Conservation (phyloP, 1,284 basidiomycete genomes). For the Irpex sp. region DNA sequence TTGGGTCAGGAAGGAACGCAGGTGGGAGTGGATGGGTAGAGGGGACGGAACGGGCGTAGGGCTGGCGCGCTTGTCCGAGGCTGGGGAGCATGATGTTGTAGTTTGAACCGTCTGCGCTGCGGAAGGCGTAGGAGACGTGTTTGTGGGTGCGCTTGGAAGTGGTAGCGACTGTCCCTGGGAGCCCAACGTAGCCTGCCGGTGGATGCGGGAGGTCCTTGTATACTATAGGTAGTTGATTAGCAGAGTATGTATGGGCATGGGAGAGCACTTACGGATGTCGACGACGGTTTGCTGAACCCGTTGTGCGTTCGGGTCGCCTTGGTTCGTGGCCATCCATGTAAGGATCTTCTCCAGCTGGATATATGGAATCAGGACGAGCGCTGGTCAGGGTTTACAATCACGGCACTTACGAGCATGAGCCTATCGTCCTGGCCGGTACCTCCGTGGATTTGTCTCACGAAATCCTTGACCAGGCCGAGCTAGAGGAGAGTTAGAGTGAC, state of each 20-base stretch:
- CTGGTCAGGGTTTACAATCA: too few relatives aligned
- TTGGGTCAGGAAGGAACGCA: conserved; percentile 59
- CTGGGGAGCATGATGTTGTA: conserved; percentile 72
- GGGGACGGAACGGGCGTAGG: conserved; percentile 73
- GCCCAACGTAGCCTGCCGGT: conserved; percentile 52
- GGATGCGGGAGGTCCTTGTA: conserved; percentile 79
- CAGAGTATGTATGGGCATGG: background rate
- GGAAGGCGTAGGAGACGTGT: conserved; percentile 45
- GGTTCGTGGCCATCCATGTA: conserved; percentile 54
- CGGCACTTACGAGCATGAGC: conserved; percentile 39
- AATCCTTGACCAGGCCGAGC: background rate
- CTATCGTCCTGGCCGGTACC: conserved; percentile 56
- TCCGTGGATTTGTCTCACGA: background rate
- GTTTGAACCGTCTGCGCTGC: conserved; percentile 67
- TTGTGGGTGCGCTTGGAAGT: background rate
- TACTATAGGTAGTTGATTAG: conserved; percentile 24
- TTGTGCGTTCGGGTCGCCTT: conserved; percentile 35
- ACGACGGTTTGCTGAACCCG: conserved; percentile 50
- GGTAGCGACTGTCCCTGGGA: conserved; percentile 10
- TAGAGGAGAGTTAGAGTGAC: background rate
- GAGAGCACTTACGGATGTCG: conserved; percentile 27
- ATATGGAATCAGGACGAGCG: background rate
- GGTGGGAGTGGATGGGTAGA: conserved; percentile 39
- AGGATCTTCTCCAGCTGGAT: conserved; percentile 65
- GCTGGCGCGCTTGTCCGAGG: conserved; percentile 69